Evolutionary conservation across 257 asterid genomes (phyloP).

Genomic region (Rehmannia glutinosa): DNA sequence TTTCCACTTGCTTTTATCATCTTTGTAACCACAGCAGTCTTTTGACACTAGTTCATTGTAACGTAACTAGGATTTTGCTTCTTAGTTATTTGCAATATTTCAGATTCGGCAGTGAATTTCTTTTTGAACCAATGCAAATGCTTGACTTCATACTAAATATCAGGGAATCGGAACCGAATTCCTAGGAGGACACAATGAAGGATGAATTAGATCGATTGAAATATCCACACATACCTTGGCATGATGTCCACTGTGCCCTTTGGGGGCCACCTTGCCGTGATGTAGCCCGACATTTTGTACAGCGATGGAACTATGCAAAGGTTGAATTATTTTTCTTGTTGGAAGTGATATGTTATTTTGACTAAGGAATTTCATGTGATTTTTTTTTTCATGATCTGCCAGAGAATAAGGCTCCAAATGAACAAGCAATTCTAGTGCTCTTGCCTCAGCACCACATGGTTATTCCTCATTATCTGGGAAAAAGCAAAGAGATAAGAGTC

Average conservation of each 20-base stretch:
- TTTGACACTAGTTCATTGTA: neutral
- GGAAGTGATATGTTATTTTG: neutral
- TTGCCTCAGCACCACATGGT: constrained; percentile 98
- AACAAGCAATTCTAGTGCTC: constrained; percentile 81
- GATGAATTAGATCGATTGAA: constrained; percentile 69
- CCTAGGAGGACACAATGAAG: constrained; percentile 92
- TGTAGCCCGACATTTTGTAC: constrained; percentile 89
- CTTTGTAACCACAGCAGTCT: constrained; percentile 1
- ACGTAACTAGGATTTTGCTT: constrained; percentile 4
- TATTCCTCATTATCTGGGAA: constrained; percentile 91
- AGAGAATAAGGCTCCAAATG: constrained; percentile 90
- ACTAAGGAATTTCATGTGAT: constrained; percentile 4
- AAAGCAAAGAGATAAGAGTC: constrained; percentile 33
- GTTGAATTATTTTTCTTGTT: constrained; percentile 32
- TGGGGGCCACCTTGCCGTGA: constrained; percentile 98
- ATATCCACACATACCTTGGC: constrained; percentile 96
- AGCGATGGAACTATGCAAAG: constrained; percentile 96
- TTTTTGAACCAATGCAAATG: constrained; percentile 18
- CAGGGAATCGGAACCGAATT: constrained; percentile 93
- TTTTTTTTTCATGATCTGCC: constrained; percentile 28
- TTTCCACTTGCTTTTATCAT: neutral
- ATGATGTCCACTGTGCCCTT: constrained; percentile 92
- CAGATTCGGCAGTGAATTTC: neutral
- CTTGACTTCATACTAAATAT: constrained; percentile 26
- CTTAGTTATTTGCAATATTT: neutral